These are phyloP conservation scores for Oryza officinalis DNA, from an alignment of 176 grass and related monocot species.

Conservation along the genomic window DNA sequence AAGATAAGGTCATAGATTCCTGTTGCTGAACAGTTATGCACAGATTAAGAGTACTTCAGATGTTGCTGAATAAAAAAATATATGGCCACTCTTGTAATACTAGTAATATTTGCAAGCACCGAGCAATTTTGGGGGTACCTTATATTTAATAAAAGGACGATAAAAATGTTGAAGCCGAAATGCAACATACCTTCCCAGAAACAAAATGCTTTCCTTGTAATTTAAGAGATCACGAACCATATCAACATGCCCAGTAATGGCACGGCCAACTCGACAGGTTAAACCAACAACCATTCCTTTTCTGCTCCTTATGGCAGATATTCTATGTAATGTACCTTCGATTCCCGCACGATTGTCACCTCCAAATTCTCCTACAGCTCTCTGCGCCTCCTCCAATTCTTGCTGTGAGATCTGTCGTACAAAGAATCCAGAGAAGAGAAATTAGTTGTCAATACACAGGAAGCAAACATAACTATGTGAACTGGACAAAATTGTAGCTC, in stretches of 20 bases:
- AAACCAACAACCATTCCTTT: slow-evolving; percentile 95
- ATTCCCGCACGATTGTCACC: slow-evolving; percentile 92
- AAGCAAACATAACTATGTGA: slow-evolving; percentile 15
- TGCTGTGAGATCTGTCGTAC: slow-evolving; percentile 74
- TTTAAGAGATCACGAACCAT: slow-evolving; percentile 90
- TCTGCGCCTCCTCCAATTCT: slow-evolving; percentile 86
- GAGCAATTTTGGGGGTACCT: background rate
- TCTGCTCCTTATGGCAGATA: slow-evolving; percentile 97
- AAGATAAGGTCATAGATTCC: background rate
- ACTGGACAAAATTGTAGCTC: background rate
- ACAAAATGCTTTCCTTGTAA: slow-evolving; percentile 94
- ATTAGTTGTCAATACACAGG: slow-evolving; percentile 3
- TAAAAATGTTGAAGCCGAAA: slow-evolving; percentile 21
- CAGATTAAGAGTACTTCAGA: slow-evolving; percentile 6
- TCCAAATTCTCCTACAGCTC: slow-evolving; percentile 88
- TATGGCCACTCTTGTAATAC: background rate
- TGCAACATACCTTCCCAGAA: slow-evolving; percentile 70
- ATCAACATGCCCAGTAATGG: slow-evolving; percentile 86
- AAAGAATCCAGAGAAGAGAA: slow-evolving; percentile 16
- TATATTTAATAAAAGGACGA: background rate
- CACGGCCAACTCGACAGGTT: slow-evolving; percentile 93
- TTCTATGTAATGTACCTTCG: slow-evolving; percentile 96
- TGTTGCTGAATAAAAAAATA: background rate
- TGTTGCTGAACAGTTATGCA: background rate
- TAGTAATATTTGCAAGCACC: background rate